These are phyloP conservation scores for Magnolia changhungtana DNA, from an alignment of 164 flowering plant species.

Conservation along the genomic window DNA sequence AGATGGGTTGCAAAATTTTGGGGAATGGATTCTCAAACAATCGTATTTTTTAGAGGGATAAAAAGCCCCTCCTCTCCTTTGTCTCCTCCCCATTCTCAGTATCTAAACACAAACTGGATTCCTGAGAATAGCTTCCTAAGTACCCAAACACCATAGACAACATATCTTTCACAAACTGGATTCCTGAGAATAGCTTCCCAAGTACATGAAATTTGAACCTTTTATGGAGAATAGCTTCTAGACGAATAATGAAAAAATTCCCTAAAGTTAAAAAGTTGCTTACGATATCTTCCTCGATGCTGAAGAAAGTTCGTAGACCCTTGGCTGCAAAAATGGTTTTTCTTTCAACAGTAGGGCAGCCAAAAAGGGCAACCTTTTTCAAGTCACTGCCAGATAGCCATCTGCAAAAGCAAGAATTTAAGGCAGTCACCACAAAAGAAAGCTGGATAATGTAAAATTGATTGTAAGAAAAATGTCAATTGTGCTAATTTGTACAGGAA, in stretches of 20 bases:
- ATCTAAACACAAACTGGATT: no score
- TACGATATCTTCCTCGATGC: conserved; percentile 63
- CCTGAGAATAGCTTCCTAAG: no score
- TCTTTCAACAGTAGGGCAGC: conserved; percentile 65
- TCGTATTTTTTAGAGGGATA: no score
- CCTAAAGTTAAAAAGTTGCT: conserved; percentile 16
- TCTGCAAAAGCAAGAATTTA: conserved; percentile 29
- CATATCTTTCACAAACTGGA: no score
- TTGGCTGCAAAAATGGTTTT: conserved; percentile 67
- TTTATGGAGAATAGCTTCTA: neutral
- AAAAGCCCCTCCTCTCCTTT: no score
- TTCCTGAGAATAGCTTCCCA: neutral
- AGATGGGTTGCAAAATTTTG: no score
- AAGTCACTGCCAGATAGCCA: conserved; percentile 70
- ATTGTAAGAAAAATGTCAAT: neutral
- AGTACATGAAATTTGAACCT: neutral
- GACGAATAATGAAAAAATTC: neutral
- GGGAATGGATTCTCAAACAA: no score
- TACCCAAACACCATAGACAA: no score
- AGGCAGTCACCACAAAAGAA: neutral
- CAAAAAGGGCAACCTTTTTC: conserved; percentile 64
- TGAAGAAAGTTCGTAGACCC: conserved; percentile 51
- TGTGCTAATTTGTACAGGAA: neutral
- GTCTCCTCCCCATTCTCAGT: no score
- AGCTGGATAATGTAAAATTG: neutral